Evolutionary conservation across 2,329 filamentous ascomycete genomes (phyloP).

Genomic region (Claviceps humidiphila): DNA sequence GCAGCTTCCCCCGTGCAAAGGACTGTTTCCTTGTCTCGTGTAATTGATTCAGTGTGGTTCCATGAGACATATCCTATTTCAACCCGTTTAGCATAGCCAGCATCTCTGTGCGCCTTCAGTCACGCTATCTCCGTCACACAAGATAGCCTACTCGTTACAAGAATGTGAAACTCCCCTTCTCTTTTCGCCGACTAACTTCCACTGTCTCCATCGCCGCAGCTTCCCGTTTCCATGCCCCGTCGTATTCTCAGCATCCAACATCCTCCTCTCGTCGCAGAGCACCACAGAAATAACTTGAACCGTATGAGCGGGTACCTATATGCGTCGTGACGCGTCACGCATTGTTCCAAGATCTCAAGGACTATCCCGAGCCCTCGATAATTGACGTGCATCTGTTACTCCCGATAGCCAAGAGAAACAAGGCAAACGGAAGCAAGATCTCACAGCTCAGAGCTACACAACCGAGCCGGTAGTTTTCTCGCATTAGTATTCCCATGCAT

Average conservation of each 20-base stretch:
- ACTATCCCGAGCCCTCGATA: no score
- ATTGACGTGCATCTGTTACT: background rate
- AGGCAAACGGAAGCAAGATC: no score
- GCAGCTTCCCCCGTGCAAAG: background rate
- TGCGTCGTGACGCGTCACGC: no score
- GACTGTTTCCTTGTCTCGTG: background rate
- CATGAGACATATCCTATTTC: background rate
- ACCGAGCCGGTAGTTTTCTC: background rate
- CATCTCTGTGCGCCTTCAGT: conserved; percentile 2
- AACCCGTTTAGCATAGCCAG: conserved; percentile 3
- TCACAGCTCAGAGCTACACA: background rate
- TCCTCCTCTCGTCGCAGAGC: background rate
- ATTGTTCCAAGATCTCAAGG: no score
- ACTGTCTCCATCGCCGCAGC: background rate
- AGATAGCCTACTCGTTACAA: background rate
- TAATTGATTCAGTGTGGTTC: background rate
- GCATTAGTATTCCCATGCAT: background rate
- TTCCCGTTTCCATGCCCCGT: background rate
- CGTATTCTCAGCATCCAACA: background rate
- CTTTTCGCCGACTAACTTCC: background rate
- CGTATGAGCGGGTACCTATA: no score
- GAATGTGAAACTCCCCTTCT: background rate
- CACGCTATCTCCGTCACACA: conserved; percentile 4
- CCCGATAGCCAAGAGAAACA: background rate
- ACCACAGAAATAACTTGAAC: no score